A percentile compares a stretch with the other conserved stretches of the same genome.
These are phyloP conservation scores for Metschnikowia matae DNA, from an alignment of 805 yeast species.

Conservation along the genomic window DNA sequence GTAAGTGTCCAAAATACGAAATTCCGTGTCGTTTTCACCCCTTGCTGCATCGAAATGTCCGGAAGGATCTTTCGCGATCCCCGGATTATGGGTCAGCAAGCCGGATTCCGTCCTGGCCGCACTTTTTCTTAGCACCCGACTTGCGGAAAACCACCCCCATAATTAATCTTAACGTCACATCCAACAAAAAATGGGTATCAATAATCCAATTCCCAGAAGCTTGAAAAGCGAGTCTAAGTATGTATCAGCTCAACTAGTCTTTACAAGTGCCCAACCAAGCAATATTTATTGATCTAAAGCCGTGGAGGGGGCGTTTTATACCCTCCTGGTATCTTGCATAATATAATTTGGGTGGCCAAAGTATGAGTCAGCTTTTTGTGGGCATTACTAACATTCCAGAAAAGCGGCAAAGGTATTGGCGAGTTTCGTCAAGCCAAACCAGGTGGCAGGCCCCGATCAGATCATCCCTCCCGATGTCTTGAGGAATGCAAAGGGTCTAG, in stretches of 20 bases:
- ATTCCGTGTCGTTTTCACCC: not conserved
- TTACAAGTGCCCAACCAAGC: not conserved
- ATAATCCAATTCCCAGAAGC: constrained; percentile 93
- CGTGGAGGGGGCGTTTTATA: not conserved
- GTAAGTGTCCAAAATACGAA: not conserved
- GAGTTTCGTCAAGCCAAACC: constrained; percentile 92
- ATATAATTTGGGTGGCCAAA: not conserved
- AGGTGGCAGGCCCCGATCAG: constrained; percentile 79
- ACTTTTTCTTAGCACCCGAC: constrained; percentile 1
- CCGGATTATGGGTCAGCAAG: constrained; percentile 4
- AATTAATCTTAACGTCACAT: not conserved
- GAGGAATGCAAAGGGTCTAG: constrained; percentile 88
- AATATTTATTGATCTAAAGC: not conserved
- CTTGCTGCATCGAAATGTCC: not conserved
- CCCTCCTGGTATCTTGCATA: not conserved
- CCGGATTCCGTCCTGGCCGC: constrained; percentile 1
- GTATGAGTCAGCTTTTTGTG: not conserved
- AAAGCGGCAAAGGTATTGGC: constrained; percentile 92
- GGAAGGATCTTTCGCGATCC: not conserved
- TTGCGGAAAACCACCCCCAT: not conserved
- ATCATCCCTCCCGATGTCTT: constrained; percentile 87
- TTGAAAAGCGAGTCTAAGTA: constrained; percentile 81
- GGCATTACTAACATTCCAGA: constrained; percentile 29
- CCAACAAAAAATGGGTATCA: constrained; percentile 46
- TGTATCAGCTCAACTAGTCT: constrained; percentile 26